Evolutionary conservation across 75 land plant genomes (phyloP).

Genomic region (Isoetes taiwanensis): DNA sequence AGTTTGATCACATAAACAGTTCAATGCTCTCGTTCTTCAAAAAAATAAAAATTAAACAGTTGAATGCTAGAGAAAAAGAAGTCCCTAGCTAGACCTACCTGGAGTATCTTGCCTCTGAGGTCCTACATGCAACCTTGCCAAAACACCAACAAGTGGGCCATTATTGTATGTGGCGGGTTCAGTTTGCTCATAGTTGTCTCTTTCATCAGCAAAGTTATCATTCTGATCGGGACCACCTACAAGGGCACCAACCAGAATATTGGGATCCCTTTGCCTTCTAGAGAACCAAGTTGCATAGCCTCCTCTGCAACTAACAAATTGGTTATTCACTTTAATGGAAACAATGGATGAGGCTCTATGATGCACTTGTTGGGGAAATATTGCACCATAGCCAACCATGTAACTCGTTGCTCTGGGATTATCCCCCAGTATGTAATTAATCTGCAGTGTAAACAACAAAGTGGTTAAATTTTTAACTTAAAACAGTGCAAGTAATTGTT

Average conservation of each 20-base stretch:
- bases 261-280: conserved; percentile 51
- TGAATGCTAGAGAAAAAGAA: no score
- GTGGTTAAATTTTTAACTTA: no score
- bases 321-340: conserved; percentile 42
- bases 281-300: conserved; percentile 64
- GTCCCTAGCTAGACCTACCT: neutral
- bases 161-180: conserved; percentile 95
- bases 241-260: conserved; percentile 66
- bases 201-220: conserved; percentile 69
- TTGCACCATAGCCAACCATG: conserved; percentile 82
- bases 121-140: conserved; percentile 41
- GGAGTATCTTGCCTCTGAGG: no score
- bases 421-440: conserved; percentile 89
- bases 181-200: conserved; percentile 82
- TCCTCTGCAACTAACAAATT: conserved; percentile 56
- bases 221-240: conserved; percentile 95
- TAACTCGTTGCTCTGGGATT: conserved; percentile 89
- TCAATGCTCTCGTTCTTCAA: neutral
- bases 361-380: conserved; percentile 66
- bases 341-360: conserved; percentile 85
- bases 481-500: no score
- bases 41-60: neutral
- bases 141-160: conserved; percentile 63
- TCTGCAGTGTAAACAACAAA: conserved; percentile 21
- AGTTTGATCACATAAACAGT: neutral